phyloP scores from a whole-genome alignment of 192 early-diverging fungal species.

The Irineochytrium annulatum region DNA sequence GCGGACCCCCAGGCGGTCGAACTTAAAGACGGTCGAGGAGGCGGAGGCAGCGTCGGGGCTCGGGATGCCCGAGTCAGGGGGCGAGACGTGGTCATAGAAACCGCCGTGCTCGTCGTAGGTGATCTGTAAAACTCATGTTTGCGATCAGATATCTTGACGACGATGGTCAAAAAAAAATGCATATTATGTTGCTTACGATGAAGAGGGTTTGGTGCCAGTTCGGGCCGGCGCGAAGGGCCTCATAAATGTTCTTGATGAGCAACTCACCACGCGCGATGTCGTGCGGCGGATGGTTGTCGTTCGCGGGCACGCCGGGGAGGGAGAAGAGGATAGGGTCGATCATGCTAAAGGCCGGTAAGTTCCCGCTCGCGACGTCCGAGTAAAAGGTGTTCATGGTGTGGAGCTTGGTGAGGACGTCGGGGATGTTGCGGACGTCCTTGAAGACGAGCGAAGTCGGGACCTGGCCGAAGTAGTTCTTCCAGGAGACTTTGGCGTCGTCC shows the following conservation, averaged over 20 bases:
- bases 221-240: constrained; percentile 39
- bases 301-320: constrained; percentile 7
- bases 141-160: too few relatives aligned
- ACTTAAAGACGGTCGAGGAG: constrained; percentile 28
- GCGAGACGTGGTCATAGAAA: constrained; percentile 47
- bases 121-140: too few relatives aligned
- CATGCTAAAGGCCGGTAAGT: constrained; percentile 28
- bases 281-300: constrained; percentile 30
- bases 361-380: constrained; percentile 22
- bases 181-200: constrained; percentile 47
- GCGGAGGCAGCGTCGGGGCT: constrained; percentile 33
- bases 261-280: constrained; percentile 23
- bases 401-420: constrained; percentile 4
- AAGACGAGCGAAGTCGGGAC: constrained; percentile 18
- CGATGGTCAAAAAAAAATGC: too few relatives aligned
- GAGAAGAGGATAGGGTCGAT: constrained; percentile 27
- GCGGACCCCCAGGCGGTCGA: constrained; percentile 48
- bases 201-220: constrained; percentile 48
- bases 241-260: constrained; percentile 41
- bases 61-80: constrained; percentile 39
- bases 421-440: constrained; percentile 14
- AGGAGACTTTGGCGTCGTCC: constrained; percentile 6
- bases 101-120: constrained; percentile 56
- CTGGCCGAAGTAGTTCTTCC: constrained; percentile 22
- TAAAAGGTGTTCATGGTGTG: constrained; percentile 13